These are phyloP conservation scores for Penstemon eatonii DNA, from an alignment of 257 asterid genomes.

Conservation along the genomic window DNA sequence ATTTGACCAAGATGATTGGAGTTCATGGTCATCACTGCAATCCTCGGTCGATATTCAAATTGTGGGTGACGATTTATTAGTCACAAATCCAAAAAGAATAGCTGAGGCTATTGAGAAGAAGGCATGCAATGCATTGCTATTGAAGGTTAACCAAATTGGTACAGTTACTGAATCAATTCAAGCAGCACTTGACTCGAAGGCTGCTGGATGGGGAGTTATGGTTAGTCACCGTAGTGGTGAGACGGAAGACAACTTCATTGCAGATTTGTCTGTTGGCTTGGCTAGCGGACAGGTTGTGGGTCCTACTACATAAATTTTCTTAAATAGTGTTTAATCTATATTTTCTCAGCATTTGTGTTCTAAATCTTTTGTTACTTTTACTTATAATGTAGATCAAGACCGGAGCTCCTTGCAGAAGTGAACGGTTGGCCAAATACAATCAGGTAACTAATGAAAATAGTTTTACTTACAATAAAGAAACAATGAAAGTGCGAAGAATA, in stretches of 20 bases:
- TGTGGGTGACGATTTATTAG: conserved; percentile 92
- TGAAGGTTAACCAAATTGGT: conserved; percentile 98
- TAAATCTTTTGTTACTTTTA: conserved; percentile 18
- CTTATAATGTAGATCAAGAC: conserved; percentile 73
- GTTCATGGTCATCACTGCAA: conserved; percentile 85
- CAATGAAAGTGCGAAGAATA: background rate
- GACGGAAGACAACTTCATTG: conserved; percentile 97
- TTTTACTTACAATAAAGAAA: background rate
- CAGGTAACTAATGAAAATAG: conserved; percentile 49
- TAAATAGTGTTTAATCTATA: background rate
- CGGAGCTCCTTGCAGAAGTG: conserved; percentile 98
- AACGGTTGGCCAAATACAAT: conserved; percentile 93
- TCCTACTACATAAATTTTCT: background rate
- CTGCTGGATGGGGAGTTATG: conserved; percentile 99
- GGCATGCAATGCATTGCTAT: conserved; percentile 90
- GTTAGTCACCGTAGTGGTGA: conserved; percentile 99
- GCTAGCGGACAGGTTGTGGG: conserved; percentile 92
- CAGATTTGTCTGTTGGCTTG: conserved; percentile 92
- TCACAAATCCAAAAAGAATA: conserved; percentile 93
- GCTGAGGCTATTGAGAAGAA: conserved; percentile 85
- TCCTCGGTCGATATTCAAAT: conserved; percentile 84
- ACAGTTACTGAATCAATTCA: conserved; percentile 95
- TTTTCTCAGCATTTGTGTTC: background rate
- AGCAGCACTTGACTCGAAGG: conserved; percentile 96
- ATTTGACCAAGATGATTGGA: conserved; percentile 99